These are phyloP conservation scores for Spirogloea muscicola DNA, from an alignment of 139 green algal genomes.

Conservation along the genomic window DNA sequence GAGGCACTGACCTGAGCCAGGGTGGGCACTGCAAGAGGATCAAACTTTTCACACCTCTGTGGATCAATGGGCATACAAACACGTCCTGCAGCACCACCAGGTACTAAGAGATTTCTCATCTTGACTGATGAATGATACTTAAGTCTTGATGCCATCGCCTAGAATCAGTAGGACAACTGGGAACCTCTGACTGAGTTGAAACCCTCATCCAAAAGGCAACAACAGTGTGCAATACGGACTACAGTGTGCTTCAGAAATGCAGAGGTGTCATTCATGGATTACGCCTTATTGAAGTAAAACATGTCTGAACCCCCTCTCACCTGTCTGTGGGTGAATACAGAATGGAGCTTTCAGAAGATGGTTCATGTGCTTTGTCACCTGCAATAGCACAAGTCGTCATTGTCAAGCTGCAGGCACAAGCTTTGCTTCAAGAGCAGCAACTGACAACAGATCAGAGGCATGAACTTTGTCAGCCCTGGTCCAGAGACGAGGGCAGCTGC, in stretches of 20 bases:
- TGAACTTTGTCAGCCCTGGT: background rate
- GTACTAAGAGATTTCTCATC: background rate
- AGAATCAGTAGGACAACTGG: too few species aligned
- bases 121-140: too few species aligned
- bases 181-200: too few species aligned
- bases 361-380: conserved; percentile 99
- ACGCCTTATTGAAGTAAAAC: too few species aligned
- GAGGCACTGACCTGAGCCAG: conserved; percentile 68
- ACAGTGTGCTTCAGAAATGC: too few species aligned
- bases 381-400: background rate
- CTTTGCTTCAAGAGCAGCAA: background rate
- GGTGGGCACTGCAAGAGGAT: conserved; percentile 78
- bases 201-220: background rate
- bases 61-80: conserved; percentile 95
- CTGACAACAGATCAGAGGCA: background rate
- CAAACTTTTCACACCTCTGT: conserved; percentile 66
- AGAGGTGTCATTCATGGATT: too few species aligned
- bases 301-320: too few species aligned
- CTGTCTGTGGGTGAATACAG: conserved; percentile 98
- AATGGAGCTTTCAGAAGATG: conserved; percentile 99
- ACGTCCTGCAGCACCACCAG: conserved; percentile 52
- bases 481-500: background rate
- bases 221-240: conserved; percentile 1
- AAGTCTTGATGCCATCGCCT: too few species aligned
- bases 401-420: background rate